Evolutionary conservation across 176 grass and related monocot species (phyloP), one percentile per base, ranked within the genome.

Genomic region (Triticum dicoccoides): DNA sequence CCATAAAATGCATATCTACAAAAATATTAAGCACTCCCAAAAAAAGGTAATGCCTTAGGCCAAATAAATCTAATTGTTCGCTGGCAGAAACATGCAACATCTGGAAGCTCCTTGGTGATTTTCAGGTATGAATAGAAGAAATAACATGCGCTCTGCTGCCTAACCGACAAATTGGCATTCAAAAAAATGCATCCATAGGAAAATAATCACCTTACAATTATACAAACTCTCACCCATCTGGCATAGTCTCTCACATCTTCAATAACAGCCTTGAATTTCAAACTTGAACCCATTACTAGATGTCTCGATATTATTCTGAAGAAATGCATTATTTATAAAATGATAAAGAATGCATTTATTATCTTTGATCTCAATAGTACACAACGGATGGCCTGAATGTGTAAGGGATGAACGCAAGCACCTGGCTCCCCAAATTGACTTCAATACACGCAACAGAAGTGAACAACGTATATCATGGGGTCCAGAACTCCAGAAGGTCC

Each of bases 291-390:
- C 79, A 79, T 3, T 49, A 87, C 39, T 82, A 86, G 56, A 77
- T 61, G 30, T 78, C 58, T 83, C 9, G 20, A 73, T 42, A 66
- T 83, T 56, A 45, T 80, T 90, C 80, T 90, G 80, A 83, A 79
- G 89, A 86, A 73, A 72, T 72, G 47, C 82, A 79, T 83, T 86
- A 51, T 72, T 58, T 84, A 83, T 86, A 86, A 52, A 64, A 82
- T 24, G 17, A 73, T 64, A 64, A 86, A 41, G 52, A 70, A 77
- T 4, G 38, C 38, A 65, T 65, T 78, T 83, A 66, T 41, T 77
- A 82, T 62, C 37, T 54, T 47, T 41, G 8, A 44, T 32, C 42
- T 27, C 27, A 81, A 67, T 74, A 59, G 29, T 66, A 32, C 78
- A 66, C 34, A 84, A 61, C 12, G 0, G 25, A 61, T 41, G 54